Evolutionary conservation across 2,329 filamentous ascomycete species (phyloP), one percentile per base, ranked within the genome.

Genomic region (Penicillium sp.): DNA sequence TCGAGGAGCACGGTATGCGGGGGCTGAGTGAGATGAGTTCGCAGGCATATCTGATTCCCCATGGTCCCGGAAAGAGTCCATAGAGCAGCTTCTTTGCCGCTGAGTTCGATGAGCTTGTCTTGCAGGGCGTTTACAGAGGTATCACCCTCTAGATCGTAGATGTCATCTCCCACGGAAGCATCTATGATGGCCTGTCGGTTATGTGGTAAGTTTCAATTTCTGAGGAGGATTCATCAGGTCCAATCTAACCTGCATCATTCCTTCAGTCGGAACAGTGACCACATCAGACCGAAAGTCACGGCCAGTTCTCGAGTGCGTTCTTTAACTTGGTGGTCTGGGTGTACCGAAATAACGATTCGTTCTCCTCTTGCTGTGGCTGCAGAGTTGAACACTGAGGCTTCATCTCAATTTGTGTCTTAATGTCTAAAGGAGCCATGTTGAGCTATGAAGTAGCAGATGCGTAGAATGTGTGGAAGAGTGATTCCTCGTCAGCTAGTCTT

Each of bases 31-130:
- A 51, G 30, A 22, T 51, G 49, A 4, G 49, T 51, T 12, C 49
- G 49, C 5, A 51, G 28, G 49, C 49, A 51, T n/a, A 51, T 51
- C 49, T 51, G 49, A 33, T 51, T 51, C 3, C 49, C 49, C 49
- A 51, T 51, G 4, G 49, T 51, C 8, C 49, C 49, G 5, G 49
- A 51, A 3, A 35, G 28, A 19, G 30, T 22, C 26, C 26, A 51
- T 24, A 51, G 24, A 6, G 49, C 49, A 19, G 49, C 49, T 35
- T 51, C 49, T 35, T 51, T 51, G 15, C 49, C 49, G 17, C 28
- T 51, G 17, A 51, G 30, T 19, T 51, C 17, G 1, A 51, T 35
- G n/a, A 35, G 28, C 19, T 24, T 51, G 26, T 51, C 13, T 15
- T 33, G 30, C 2, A 51, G 49, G 17, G 17, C 12, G 28, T 51